A percentile compares a stretch with the other conserved stretches of the same genome.
Conservation (phyloP, 345 rosid species). For the Eucalyptus marginata region DNA sequence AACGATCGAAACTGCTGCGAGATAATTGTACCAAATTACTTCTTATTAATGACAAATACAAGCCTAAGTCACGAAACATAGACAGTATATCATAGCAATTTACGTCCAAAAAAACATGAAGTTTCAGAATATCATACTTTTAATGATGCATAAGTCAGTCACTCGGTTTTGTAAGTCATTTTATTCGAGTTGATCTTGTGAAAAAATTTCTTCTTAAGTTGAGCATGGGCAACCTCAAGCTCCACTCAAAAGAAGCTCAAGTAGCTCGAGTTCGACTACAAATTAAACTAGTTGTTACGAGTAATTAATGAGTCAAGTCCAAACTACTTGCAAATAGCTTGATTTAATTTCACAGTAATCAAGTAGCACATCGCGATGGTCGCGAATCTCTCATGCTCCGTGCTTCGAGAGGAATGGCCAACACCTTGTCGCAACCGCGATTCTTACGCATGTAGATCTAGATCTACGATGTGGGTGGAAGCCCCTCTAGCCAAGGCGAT, state of each 20-base stretch:
- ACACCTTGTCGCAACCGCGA: no score
- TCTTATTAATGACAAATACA: background rate
- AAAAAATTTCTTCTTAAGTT: background rate
- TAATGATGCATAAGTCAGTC: background rate
- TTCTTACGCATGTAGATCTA: background rate
- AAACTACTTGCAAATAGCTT: background rate
- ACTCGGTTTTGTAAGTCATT: background rate
- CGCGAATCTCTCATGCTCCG: background rate
- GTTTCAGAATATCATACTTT: background rate
- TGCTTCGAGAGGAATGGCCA: no score
- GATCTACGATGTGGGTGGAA: background rate
- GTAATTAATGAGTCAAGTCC: background rate
- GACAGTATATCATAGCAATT: background rate
- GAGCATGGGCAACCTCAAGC: background rate
- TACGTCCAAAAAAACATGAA: background rate
- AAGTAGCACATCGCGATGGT: background rate
- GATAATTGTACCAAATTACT: background rate
- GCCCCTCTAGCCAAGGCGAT: background rate
- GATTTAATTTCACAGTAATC: background rate
- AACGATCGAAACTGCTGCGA: background rate
- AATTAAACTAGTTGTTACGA: background rate
- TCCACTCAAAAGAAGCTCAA: background rate
- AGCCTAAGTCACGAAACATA: background rate
- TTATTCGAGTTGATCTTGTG: background rate
- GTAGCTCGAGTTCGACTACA: background rate